Conservation (phyloP, 352 stramenopile species). For the Globisporangium takayamanum region DNA sequence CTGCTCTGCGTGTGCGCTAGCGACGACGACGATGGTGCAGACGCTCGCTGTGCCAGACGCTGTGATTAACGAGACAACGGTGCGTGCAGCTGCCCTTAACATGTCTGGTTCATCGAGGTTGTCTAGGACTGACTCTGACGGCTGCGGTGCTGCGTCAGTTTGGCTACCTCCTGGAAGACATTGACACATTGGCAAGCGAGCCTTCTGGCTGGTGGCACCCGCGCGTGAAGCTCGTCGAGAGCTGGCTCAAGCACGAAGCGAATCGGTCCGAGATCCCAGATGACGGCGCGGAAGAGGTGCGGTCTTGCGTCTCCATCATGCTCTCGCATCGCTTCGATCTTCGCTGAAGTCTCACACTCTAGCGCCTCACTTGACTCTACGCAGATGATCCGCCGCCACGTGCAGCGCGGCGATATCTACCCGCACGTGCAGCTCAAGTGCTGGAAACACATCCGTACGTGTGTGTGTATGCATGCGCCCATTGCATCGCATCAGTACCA, state of each 20-base stretch:
- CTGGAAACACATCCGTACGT: conserved; percentile 69
- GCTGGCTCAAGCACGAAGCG: conserved; percentile 61
- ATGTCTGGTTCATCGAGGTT: background rate
- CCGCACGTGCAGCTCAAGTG: conserved; percentile 58
- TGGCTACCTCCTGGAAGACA: conserved; percentile 46
- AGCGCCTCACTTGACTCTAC: background rate
- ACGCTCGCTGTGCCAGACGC: background rate
- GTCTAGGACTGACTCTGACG: background rate
- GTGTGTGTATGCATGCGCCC: background rate
- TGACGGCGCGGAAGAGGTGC: conserved; percentile 66
- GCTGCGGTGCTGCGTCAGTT: conserved; percentile 18
- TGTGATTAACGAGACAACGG: background rate
- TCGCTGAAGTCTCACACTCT: background rate
- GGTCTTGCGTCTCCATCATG: background rate
- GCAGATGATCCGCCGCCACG: conserved; percentile 62
- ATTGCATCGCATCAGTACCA: background rate
- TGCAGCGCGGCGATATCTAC: conserved; percentile 69
- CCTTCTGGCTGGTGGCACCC: conserved; percentile 63
- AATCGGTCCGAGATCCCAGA: conserved; percentile 53
- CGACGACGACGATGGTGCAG: background rate
- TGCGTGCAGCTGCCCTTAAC: background rate
- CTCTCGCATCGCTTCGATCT: background rate
- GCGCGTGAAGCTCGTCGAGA: conserved; percentile 55
- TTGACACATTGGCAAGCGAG: conserved; percentile 22
- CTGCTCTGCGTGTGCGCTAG: no score